Conservation (phyloP, 352 stramenopile genomes). For the Globisporangium viniferum region DNA sequence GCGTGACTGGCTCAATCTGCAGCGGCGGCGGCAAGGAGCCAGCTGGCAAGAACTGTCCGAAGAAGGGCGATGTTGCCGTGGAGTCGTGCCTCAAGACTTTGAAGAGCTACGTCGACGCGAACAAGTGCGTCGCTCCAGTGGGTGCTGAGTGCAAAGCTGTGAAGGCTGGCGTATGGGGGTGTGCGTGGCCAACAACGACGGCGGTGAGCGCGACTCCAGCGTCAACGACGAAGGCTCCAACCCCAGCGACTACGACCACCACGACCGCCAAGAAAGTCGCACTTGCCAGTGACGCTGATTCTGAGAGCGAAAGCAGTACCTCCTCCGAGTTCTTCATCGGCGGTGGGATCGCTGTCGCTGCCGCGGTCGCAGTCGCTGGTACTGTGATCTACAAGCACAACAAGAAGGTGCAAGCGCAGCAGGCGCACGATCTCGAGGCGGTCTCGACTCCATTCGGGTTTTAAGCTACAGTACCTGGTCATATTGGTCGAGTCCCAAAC, state of each 20-base stretch:
- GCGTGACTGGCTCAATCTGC: not conserved
- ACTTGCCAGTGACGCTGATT: not conserved
- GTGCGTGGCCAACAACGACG: not conserved
- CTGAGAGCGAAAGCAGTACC: not conserved
- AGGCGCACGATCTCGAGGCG: not conserved
- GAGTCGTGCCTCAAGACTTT: constrained; percentile 39
- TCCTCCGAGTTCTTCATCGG: not conserved
- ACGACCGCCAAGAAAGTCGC: not conserved
- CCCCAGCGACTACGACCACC: not conserved
- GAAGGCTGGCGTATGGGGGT: not conserved
- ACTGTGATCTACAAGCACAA: not conserved
- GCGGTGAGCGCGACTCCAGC: not conserved
- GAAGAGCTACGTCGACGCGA: constrained; percentile 53
- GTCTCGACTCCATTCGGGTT: not conserved
- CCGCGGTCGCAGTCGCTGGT: not conserved
- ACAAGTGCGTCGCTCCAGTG: not conserved
- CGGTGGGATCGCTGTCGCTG: not conserved
- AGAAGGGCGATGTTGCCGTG: not conserved
- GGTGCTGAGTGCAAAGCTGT: not conserved
- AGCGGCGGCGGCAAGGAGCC: not conserved
- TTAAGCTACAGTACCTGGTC: not conserved
- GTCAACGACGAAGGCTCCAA: not conserved
- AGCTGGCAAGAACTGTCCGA: not conserved
- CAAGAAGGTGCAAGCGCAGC: not conserved
- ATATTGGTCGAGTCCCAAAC: too few relatives aligned